Evolutionary conservation across 2,329 filamentous ascomycete genomes (phyloP).

Genomic region (Westerdykella sp.): DNA sequence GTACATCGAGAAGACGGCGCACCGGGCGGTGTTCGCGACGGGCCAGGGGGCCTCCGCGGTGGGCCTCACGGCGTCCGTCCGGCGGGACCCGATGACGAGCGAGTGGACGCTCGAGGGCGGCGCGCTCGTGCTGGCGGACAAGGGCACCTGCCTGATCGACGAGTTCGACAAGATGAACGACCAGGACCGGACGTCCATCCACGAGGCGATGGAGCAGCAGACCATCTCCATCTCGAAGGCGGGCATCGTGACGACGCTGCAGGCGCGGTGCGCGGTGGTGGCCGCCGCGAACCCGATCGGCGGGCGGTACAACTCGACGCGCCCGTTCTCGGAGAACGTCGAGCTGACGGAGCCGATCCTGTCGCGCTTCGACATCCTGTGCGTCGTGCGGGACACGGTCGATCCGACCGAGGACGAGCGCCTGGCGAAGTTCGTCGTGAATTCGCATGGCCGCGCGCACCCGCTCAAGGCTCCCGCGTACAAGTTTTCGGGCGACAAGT

Average conservation of each 20-base stretch:
- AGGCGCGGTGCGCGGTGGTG: slow-evolving; percentile 92
- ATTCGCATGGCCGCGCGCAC: slow-evolving; percentile 87
- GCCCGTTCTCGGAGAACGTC: slow-evolving; percentile 93
- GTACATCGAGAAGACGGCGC: slow-evolving; percentile 95
- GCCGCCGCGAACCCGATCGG: slow-evolving; percentile 95
- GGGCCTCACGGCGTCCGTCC: slow-evolving; percentile 93
- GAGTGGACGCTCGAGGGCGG: slow-evolving; percentile 98
- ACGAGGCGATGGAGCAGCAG: slow-evolving; percentile 99
- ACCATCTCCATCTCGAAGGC: slow-evolving; percentile 99
- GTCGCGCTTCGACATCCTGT: slow-evolving; percentile 96
- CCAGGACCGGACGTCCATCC: slow-evolving; percentile 93
- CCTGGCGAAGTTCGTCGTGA: slow-evolving; percentile 88
- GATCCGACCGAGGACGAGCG: slow-evolving; percentile 89
- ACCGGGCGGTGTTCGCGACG: slow-evolving; percentile 93
- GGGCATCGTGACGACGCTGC: slow-evolving; percentile 93
- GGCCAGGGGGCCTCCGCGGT: slow-evolving; percentile 96
- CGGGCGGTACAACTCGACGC: slow-evolving; percentile 92
- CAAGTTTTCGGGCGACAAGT: slow-evolving; percentile 18
- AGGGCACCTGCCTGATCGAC: slow-evolving; percentile 91
- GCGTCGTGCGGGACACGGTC: slow-evolving; percentile 91
- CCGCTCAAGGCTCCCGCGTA: slow-evolving; percentile 46
- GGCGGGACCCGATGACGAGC: slow-evolving; percentile 86
- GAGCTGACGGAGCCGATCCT: slow-evolving; percentile 95
- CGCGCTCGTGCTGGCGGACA: slow-evolving; percentile 88
- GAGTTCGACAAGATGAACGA: slow-evolving; percentile 99